These are phyloP conservation scores for Geotrichum candidum DNA, from an alignment of 1,139 yeast species.

Conservation along the genomic window DNA sequence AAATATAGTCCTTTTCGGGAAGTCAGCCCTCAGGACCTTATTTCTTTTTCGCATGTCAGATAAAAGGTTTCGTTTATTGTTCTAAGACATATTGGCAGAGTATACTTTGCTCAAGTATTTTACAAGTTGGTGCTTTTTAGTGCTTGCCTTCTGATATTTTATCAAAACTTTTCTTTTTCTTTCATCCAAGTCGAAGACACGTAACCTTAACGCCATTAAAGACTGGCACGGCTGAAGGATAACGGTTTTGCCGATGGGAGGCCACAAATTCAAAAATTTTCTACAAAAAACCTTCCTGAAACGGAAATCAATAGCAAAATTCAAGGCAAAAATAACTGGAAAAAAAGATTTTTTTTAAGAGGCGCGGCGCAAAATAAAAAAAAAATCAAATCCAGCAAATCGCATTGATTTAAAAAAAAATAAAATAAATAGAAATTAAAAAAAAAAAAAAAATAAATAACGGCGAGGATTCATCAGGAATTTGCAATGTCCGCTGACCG, in stretches of 20 bases:
- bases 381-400: too few species aligned
- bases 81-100: background rate
- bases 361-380: background rate
- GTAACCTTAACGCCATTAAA: background rate
- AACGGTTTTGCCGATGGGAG: background rate
- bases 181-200: background rate
- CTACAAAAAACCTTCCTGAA: background rate
- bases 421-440: too few species aligned
- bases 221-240: background rate
- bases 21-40: background rate
- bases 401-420: too few species aligned
- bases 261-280: background rate
- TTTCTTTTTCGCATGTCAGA: background rate
- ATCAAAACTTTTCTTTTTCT: background rate
- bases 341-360: background rate
- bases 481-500: too few species aligned
- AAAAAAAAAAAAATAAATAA: background rate
- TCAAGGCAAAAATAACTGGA: background rate
- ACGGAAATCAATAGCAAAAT: background rate
- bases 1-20: background rate
- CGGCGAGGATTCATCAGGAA: background rate
- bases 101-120: background rate
- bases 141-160: background rate
- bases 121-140: background rate
- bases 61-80: background rate